Conservation (phyloP, 306 rosid genomes). For the Corylus americana region DNA sequence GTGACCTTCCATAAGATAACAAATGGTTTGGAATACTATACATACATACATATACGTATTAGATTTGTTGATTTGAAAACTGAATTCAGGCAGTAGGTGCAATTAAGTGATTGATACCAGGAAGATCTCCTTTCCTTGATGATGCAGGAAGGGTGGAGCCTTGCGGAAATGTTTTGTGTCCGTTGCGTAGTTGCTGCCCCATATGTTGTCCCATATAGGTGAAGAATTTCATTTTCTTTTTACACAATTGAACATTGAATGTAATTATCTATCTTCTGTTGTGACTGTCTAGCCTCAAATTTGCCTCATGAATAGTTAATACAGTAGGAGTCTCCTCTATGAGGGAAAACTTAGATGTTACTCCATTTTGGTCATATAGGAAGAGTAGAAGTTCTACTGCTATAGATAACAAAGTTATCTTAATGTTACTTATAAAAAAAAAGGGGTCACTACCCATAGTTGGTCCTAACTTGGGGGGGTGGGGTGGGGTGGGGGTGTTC, state of each 20-base stretch:
- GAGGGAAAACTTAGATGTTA: neutral
- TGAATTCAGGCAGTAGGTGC: neutral
- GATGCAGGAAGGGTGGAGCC: slow-evolving; percentile 91
- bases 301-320: neutral
- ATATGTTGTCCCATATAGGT: slow-evolving; percentile 82
- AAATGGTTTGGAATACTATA: neutral
- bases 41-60: neutral
- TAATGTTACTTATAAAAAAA: neutral
- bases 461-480: neutral
- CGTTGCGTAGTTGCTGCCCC: slow-evolving; percentile 82
- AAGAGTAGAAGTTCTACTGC: neutral
- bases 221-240: slow-evolving; percentile 3
- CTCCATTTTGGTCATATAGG: neutral
- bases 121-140: slow-evolving; percentile 32
- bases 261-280: neutral
- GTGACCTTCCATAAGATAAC: neutral
- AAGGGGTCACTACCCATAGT: neutral
- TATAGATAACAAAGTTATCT: neutral
- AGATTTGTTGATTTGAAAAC: neutral
- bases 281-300: neutral
- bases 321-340: neutral
- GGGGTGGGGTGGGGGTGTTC: neutral
- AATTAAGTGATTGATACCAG: slow-evolving; percentile 11
- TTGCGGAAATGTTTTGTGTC: slow-evolving; percentile 63
- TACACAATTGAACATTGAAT: slow-evolving; percentile 9